Evolutionary conservation across 225 moss, liverwort and hornwort species (phyloP), one percentile per base, ranked within the genome.

Genomic region (Takakia lepidozioides): DNA sequence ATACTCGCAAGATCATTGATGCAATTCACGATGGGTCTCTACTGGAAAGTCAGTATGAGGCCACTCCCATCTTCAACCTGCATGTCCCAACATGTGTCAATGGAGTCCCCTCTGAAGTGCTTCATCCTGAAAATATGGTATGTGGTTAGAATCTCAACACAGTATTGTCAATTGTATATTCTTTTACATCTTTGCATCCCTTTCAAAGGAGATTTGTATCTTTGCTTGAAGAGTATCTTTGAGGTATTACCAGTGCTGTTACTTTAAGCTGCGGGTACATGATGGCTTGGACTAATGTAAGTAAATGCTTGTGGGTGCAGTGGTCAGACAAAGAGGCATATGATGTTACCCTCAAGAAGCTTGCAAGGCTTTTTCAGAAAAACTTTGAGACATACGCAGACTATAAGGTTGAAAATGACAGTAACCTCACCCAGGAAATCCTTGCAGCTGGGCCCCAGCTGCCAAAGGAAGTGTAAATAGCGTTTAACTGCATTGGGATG

Each of bases 11-110:
- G 43, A 78, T 78, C 10, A 78, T 78, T 40, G 63, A 69, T 25
- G 78, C 72, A 5, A 78, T 78, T 29, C 78, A 78, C 25, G 78
- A 78, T 43, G 78, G 78, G 0, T 58, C 72, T 22, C 68, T 78
- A 21, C 60, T 62, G 3, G 22, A 65, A 17, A 64, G 56, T 0
- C 35, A 57, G 1, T 78, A 64, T 24, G 47, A 57, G 4, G 29
- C 29, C 1, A 78, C 78, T 14, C 78, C 78, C 10, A 78, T 73
- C 18, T 78, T 78, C 38, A 61, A 61, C 18, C 65, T 78, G 0
- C 56, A 61, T 26, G 78, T 78, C 5, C 78, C 78, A 3, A 51
- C 6, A 17, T 46, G 49, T 24, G 72, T 78, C 24, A 52, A 49
- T 15, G 72, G 72, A 8, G 78, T 78, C 3, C 72, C 78, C 1